Base-by-base conservation (phyloP, 768 basidiomycete genomes). In the Russula dissimulans region DNA sequence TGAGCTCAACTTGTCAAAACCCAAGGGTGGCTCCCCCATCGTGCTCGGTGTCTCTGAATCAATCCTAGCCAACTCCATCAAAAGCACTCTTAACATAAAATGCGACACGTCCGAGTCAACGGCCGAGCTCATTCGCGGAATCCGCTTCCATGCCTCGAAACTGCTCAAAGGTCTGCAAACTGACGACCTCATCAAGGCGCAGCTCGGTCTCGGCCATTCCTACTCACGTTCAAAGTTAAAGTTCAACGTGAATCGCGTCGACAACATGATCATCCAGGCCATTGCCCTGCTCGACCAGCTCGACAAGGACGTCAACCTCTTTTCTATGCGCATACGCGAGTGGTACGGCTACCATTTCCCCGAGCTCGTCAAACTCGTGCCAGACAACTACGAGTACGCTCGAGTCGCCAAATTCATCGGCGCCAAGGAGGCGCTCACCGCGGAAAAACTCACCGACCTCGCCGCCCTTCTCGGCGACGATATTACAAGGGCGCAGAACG, bases 331-430 rank as follows among this genome's bases (percentile, higher is more conserved):
- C 38, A 86, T 97, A 53, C 81, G 95, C 68, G 95, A 98, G 72
- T 98, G 95, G 95, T 98, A 98, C 72, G 95, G 95, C 7, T 97
- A 95, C 77, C 95, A 97, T 73, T 98, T 97, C 79, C 95, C 95
- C 42, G 95, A 98, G 75, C 88, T 97, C 66, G 82, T 95, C 76
- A 86, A 81, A 63, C 79, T 98, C 69, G 93, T 97, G 1, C 84
- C 94, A 57, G 95, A 97, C 74, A 95, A 97, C 72, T 85, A 91
- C 74, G 86, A 89, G 69, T 98, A 97, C 71, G 94, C 95, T n/a
- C 80, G 79, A 15, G 80, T 85, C 15, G 90, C 84, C 14, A 83
- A 87, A 67, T 85, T 93, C 69, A 90, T 97, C 65, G 93, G 94
- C 34, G 85, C 95, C 74, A 95, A 97, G 77, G 86, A 92, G 60